These are phyloP conservation scores for Prunus yedoensis DNA, from an alignment of 331 rosid species.

Conservation along the genomic window DNA sequence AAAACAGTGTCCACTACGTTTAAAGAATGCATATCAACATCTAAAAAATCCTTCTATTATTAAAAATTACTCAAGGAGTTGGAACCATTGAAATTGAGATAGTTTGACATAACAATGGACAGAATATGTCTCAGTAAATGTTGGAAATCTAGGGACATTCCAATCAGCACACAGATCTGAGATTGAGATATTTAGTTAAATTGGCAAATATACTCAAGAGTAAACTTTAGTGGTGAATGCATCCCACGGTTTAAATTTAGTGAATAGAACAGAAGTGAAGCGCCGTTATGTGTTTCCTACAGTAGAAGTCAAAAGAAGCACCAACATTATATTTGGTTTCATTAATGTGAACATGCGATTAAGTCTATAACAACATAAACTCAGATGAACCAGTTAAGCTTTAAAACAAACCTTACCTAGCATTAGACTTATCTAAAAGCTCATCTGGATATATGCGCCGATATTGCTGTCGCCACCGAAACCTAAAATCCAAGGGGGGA, in stretches of 20 bases:
- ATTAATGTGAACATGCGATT: background rate
- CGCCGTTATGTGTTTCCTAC: background rate
- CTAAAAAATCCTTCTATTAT: background rate
- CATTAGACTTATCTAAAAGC: constrained; percentile 73
- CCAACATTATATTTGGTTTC: background rate
- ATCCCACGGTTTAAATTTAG: background rate
- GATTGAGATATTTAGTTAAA: background rate
- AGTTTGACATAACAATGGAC: background rate
- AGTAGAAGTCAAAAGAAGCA: background rate
- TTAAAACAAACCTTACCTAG: constrained; percentile 48
- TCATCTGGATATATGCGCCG: constrained; percentile 82
- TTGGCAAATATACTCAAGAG: background rate
- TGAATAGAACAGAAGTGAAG: background rate
- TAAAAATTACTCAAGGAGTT: background rate
- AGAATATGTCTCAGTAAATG: background rate
- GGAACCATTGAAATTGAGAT: background rate
- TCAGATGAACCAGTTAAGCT: background rate
- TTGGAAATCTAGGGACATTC: background rate
- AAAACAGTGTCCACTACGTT: background rate
- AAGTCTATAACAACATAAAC: background rate
- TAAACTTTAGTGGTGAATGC: too few relatives aligned
- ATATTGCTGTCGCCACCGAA: constrained; percentile 88
- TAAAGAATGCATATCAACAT: background rate
- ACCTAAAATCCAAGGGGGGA: constrained; percentile 43
- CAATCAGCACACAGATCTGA: background rate